Evolutionary conservation across 768 basidiomycete species (phyloP).

Genomic region (Pisolithus orientalis): DNA sequence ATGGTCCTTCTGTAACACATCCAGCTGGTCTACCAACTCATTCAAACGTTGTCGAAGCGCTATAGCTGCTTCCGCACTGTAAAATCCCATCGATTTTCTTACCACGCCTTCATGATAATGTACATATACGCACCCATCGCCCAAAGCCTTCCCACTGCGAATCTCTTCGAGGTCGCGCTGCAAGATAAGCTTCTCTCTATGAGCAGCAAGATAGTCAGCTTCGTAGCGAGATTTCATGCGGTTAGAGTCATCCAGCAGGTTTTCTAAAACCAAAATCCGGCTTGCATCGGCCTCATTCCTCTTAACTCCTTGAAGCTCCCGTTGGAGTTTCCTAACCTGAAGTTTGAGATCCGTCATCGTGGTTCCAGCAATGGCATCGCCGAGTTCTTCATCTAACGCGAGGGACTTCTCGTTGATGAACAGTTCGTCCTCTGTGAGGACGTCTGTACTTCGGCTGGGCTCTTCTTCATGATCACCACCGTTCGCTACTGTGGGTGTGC

Average conservation of each 20-base stretch:
- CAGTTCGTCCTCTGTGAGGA: constrained; percentile 40
- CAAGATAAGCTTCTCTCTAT: constrained; percentile 75
- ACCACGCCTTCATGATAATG: not conserved
- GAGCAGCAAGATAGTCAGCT: constrained; percentile 76
- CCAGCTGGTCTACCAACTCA: constrained; percentile 80
- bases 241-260: constrained; percentile 85
- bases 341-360: constrained; percentile 92
- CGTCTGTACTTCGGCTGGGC: constrained; percentile 16
- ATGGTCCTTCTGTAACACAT: constrained; percentile 60
- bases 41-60: constrained; percentile 84
- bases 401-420: constrained; percentile 42
- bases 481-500: constrained; percentile 32
- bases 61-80: constrained; percentile 78
- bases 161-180: constrained; percentile 86
- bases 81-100: constrained; percentile 2
- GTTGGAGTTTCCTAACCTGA: constrained; percentile 71
- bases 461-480: constrained; percentile 13
- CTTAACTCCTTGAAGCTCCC: constrained; percentile 71
- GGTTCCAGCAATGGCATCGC: constrained; percentile 74
- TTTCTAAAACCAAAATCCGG: constrained; percentile 80
- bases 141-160: constrained; percentile 73
- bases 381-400: constrained; percentile 80
- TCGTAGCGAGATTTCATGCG: constrained; percentile 88
- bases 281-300: constrained; percentile 75
- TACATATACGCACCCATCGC: constrained; percentile 59